Conservation (phyloP, 2,329 filamentous ascomycete species). For the Pseudogymnoascus sp. region DNA sequence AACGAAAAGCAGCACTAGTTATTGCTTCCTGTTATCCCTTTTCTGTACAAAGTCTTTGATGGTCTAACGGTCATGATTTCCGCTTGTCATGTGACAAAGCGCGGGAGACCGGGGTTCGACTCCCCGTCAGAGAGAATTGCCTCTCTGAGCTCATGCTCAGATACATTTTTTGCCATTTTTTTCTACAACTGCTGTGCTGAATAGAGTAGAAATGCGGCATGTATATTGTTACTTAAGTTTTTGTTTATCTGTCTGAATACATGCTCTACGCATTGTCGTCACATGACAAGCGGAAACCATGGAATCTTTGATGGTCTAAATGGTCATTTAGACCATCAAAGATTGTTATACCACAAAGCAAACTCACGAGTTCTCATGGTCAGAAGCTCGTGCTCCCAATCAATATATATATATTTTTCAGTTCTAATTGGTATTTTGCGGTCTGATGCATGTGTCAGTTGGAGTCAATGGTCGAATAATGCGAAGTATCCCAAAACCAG, state of each 20-base stretch:
- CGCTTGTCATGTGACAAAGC: slow-evolving; percentile 20
- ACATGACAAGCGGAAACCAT: no score
- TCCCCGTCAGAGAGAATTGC: slow-evolving; percentile 13
- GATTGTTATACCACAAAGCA: no score
- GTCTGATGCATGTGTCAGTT: background rate
- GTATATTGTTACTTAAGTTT: background rate
- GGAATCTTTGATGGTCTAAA: no score
- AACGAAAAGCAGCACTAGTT: background rate
- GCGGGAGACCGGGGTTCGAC: slow-evolving; percentile 16
- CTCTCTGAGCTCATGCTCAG: slow-evolving; percentile 10
- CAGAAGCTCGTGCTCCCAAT: background rate
- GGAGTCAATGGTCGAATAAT: background rate
- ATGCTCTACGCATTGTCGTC: background rate
- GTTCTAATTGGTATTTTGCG: background rate
- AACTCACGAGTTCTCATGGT: background rate
- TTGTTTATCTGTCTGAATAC: background rate
- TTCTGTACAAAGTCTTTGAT: no score
- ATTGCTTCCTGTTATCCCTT: background rate
- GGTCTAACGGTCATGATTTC: slow-evolving; percentile 25
- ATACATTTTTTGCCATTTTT: background rate
- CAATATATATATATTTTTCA: background rate
- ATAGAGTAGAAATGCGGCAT: background rate
- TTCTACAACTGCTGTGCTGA: background rate
- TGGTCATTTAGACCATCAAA: background rate
- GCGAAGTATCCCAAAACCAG: background rate